These are phyloP conservation scores for Penicillium paradoxum DNA, from an alignment of 495 filamentous ascomycete genomes.

Conservation along the genomic window DNA sequence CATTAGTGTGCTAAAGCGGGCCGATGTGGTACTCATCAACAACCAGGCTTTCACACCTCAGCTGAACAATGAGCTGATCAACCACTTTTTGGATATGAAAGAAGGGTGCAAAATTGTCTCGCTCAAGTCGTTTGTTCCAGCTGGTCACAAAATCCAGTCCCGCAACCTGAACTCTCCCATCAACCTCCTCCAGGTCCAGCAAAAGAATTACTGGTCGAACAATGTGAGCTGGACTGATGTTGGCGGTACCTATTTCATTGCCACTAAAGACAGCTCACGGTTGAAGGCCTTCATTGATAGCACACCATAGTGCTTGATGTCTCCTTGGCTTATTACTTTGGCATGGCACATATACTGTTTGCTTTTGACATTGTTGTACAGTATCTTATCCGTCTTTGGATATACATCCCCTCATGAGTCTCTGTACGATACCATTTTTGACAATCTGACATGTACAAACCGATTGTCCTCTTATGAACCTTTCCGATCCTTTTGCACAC, in stretches of 20 bases:
- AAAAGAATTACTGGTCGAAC: conserved; percentile 71
- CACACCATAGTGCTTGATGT: conserved; percentile 18
- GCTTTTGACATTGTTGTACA: conserved; percentile 17
- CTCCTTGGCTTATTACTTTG: not conserved
- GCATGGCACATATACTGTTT: conserved; percentile 6
- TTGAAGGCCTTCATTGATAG: conserved; percentile 45
- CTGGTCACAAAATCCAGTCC: conserved; percentile 61
- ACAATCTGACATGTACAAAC: conserved; percentile 6
- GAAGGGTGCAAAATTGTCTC: conserved; percentile 84
- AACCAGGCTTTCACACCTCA: conserved; percentile 89
- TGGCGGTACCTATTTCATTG: conserved; percentile 80
- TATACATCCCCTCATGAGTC: conserved; percentile 13
- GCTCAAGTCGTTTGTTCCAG: conserved; percentile 73
- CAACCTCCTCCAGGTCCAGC: conserved; percentile 70
- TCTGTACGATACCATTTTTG: conserved; percentile 23
- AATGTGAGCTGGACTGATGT: conserved; percentile 90
- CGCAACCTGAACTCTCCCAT: conserved; percentile 70
- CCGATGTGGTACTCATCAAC: conserved; percentile 93
- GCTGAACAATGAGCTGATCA: conserved; percentile 79
- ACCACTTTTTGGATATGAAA: conserved; percentile 92
- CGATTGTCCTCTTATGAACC: not conserved
- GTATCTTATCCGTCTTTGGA: conserved; percentile 15
- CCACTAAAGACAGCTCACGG: conserved; percentile 67
- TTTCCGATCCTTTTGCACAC: no score
- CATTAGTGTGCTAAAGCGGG: conserved; percentile 64